phyloP scores from a whole-genome alignment of 2,329 filamentous ascomycete species.

The Xylariaceae sp. region DNA sequence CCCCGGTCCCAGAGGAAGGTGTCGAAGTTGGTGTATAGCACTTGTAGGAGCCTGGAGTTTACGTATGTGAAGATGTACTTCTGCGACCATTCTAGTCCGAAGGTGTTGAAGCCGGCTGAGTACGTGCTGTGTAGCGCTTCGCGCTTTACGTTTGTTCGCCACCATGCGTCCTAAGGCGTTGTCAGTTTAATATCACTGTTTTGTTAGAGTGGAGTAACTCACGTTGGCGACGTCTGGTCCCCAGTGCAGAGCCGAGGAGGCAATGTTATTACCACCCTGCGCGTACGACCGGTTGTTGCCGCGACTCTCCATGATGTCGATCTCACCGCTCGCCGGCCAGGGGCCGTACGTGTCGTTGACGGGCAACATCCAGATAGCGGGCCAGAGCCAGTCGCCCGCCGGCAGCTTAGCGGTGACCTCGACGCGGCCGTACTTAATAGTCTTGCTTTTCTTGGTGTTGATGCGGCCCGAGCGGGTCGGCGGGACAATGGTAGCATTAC shows the following conservation, averaged over 20 bases:
- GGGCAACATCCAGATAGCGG: conserved; percentile 88
- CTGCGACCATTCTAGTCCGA: conserved; percentile 79
- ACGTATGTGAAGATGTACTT: conserved; percentile 87
- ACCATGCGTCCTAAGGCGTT: conserved; percentile 61
- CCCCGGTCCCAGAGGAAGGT: conserved; percentile 65
- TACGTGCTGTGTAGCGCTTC: conserved; percentile 72
- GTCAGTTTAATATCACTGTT: background rate
- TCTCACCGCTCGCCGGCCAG: conserved; percentile 79
- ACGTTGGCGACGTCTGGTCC: conserved; percentile 63
- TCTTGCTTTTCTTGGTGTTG: conserved; percentile 65
- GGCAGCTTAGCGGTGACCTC: conserved; percentile 76
- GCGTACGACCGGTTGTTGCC: conserved; percentile 76
- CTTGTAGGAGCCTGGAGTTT: conserved; percentile 73
- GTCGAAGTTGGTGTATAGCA: conserved; percentile 73
- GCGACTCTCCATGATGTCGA: conserved; percentile 75
- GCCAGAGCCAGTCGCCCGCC: conserved; percentile 81
- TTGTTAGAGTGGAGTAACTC: background rate
- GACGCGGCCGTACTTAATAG: conserved; percentile 75
- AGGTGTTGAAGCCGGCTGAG: conserved; percentile 65
- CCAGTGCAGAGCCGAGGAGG: conserved; percentile 77
- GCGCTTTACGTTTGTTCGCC: conserved; percentile 76
- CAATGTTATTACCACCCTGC: conserved; percentile 76
- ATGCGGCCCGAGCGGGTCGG: conserved; percentile 75
- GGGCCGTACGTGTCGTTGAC: conserved; percentile 65
- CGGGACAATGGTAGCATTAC: conserved; percentile 70